Evolutionary conservation across 169 alveolate species (phyloP).

Genomic region (Plasmodium falciparum): DNA sequence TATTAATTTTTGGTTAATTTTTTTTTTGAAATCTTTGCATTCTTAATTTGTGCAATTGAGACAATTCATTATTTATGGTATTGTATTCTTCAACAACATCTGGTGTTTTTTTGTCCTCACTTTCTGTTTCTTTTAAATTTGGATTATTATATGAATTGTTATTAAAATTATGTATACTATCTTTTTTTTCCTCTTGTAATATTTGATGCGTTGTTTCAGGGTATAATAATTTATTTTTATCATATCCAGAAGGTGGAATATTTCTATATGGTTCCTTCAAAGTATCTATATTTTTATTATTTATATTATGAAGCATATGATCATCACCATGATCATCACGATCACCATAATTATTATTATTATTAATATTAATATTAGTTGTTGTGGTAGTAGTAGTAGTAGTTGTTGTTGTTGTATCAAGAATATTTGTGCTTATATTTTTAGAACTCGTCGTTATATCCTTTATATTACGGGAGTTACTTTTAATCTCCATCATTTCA

Average conservation of each 20-base stretch:
- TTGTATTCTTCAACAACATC: constrained; percentile 12
- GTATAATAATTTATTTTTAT: background rate
- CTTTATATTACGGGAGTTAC: background rate
- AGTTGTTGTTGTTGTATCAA: background rate
- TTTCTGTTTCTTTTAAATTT: background rate
- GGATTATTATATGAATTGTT: background rate
- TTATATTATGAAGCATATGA: background rate
- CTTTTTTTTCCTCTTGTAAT: background rate
- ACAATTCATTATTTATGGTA: constrained; percentile 57
- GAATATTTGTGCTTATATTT: background rate
- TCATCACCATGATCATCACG: background rate
- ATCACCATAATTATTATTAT: background rate
- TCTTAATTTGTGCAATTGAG: constrained; percentile 51
- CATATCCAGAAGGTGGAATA: too few species aligned
- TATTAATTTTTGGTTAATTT: background rate
- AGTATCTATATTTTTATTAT: background rate
- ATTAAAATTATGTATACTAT: background rate
- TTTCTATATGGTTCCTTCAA: too few species aligned
- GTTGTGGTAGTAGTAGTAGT: background rate
- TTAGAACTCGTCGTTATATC: background rate
- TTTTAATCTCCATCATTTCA: constrained; percentile 30
- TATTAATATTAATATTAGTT: background rate
- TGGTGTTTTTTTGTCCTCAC: background rate
- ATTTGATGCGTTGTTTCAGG: background rate
- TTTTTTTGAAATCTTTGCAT: constrained; percentile 37